phyloP scores from a whole-genome alignment of 2,329 filamentous ascomycete species.

The Eutypella sp. region DNA sequence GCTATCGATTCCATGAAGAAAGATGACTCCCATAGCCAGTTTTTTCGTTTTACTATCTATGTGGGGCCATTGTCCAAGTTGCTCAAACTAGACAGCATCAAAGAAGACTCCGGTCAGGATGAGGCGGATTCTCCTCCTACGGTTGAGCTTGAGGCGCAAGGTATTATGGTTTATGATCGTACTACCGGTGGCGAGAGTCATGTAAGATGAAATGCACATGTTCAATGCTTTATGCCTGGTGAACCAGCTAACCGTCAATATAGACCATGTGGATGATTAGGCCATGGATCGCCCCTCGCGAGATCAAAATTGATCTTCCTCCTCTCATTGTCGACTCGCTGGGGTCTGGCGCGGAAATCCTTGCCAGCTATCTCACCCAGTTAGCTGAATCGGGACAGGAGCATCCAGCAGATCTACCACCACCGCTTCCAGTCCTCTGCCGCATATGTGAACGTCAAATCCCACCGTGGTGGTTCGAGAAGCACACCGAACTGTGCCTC shows the following conservation, averaged over 20 bases:
- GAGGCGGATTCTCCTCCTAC: constrained; percentile 43
- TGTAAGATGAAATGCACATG: constrained; percentile 51
- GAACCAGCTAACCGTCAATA: constrained; percentile 19
- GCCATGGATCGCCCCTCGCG: constrained; percentile 78
- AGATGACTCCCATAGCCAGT: constrained; percentile 88
- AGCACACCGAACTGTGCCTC: constrained; percentile 91
- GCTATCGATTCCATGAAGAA: constrained; percentile 84
- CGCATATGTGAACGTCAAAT: constrained; percentile 97
- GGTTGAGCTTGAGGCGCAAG: constrained; percentile 87
- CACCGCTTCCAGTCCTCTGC: constrained; percentile 81
- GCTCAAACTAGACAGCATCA: constrained; percentile 38
- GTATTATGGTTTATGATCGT: constrained; percentile 96
- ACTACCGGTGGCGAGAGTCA: constrained; percentile 83
- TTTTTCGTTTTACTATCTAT: constrained; percentile 73
- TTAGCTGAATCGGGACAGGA: constrained; percentile 79
- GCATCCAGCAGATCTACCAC: constrained; percentile 70
- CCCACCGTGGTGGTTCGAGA: constrained; percentile 99
- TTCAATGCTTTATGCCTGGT: not conserved
- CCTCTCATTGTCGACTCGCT: constrained; percentile 85
- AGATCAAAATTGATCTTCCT: constrained; percentile 94
- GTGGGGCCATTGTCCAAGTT: constrained; percentile 67
- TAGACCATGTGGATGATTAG: constrained; percentile 99
- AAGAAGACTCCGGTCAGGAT: constrained; percentile 34
- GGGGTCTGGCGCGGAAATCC: constrained; percentile 88
- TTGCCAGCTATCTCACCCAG: constrained; percentile 87